Evolutionary conservation across 192 early-diverging fungal genomes (phyloP).

Genomic region (Coemansia sp.): DNA sequence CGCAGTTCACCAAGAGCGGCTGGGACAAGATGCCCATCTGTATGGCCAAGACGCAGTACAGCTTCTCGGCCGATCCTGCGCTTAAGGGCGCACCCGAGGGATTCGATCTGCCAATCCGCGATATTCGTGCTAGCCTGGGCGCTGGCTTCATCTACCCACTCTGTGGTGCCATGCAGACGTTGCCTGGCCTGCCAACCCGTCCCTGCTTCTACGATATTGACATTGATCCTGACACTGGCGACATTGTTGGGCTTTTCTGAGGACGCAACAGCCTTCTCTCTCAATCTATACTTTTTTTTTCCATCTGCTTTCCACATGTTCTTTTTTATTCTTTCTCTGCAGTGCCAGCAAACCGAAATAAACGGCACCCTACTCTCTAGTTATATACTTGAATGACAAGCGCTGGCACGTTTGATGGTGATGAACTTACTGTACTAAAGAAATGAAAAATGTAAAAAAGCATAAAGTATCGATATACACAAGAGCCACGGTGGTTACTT

Average conservation of each 20-base stretch:
- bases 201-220: slow-evolving; percentile 98
- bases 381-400: too few species aligned
- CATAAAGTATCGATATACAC: background rate
- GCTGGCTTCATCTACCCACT: slow-evolving; percentile 98
- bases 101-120: slow-evolving; percentile 91
- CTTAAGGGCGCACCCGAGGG: slow-evolving; percentile 91
- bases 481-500: slow-evolving; percentile 2
- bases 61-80: slow-evolving; percentile 88
- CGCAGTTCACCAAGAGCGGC: slow-evolving; percentile 81
- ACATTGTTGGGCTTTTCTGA: slow-evolving; percentile 88
- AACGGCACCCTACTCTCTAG: too few species aligned
- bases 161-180: slow-evolving; percentile 95
- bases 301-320: background rate
- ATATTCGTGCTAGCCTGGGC: slow-evolving; percentile 92
- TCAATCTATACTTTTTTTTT: background rate
- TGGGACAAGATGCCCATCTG: slow-evolving; percentile 91
- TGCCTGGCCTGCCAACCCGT: slow-evolving; percentile 95
- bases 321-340: slow-evolving; percentile 2
- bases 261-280: background rate
- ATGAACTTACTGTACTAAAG: background rate
- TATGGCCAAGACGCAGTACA: slow-evolving; percentile 99
- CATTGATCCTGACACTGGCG: slow-evolving; percentile 80
- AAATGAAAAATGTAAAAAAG: background rate
- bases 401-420: too few species aligned
- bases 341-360: background rate